Percentiles rank a stretch among this genome's conserved stretches.
phyloP scores from a whole-genome alignment of 1,284 basidiomycete genomes.

The Fomitopsis schrenkii region DNA sequence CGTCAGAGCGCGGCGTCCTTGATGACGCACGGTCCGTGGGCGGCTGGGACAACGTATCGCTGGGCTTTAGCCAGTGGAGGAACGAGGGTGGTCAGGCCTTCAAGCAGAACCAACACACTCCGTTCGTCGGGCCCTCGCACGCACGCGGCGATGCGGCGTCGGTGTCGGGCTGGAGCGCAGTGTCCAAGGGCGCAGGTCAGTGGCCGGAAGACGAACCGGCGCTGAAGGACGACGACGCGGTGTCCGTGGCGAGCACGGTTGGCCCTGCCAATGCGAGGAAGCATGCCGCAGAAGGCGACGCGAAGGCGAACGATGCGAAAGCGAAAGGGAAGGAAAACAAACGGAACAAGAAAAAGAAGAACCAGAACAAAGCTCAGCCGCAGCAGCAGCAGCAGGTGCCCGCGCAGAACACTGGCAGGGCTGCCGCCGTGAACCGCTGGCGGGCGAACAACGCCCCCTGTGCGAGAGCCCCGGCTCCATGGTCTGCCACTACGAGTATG shows the following conservation, averaged over 20 bases:
- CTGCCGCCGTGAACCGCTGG: too few species aligned
- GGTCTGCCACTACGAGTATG: neutral
- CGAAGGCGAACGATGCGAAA: neutral
- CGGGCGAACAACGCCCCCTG: too few species aligned
- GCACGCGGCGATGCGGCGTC: constrained; percentile 3
- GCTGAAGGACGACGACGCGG: neutral
- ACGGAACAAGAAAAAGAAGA: neutral
- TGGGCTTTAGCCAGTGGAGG: neutral
- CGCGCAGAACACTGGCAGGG: neutral
- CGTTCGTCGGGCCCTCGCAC: neutral
- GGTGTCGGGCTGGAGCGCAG: constrained; percentile 14
- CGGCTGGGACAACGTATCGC: neutral
- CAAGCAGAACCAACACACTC: neutral
- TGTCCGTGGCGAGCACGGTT: neutral
- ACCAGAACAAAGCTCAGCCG: neutral
- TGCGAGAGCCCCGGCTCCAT: too few species aligned
- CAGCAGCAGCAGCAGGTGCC: too few species aligned
- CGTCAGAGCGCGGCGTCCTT: neutral
- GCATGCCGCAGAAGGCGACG: neutral
- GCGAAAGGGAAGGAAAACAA: neutral
- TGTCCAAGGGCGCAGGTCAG: constrained; percentile 14
- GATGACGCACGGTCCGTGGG: neutral
- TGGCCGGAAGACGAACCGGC: neutral
- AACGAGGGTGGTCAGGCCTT: neutral
- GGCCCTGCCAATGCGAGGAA: neutral